phyloP scores from a whole-genome alignment of 2,329 filamentous ascomycete species.

The Colletotrichum abscissum region DNA sequence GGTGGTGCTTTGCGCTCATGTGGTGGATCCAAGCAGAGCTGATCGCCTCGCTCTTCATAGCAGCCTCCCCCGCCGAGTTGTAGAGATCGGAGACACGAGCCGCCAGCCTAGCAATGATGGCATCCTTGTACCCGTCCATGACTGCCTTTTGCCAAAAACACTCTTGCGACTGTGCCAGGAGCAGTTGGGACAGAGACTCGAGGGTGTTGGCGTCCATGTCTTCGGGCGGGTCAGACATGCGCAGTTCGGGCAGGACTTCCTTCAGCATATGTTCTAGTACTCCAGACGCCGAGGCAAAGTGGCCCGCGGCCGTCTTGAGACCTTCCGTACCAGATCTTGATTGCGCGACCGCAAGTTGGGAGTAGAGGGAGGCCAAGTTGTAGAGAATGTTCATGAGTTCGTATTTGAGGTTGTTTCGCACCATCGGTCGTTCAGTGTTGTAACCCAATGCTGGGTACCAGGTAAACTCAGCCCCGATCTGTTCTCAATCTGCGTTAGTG shows the following conservation, averaged over 20 bases:
- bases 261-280: conserved; percentile 83
- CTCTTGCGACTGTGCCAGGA: conserved; percentile 94
- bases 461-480: conserved; percentile 94
- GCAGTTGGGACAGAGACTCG: conserved; percentile 83
- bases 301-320: conserved; percentile 87
- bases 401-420: conserved; percentile 76
- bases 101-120: conserved; percentile 89
- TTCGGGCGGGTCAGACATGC: conserved; percentile 84
- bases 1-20: conserved; percentile 95
- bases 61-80: conserved; percentile 83
- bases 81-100: conserved; percentile 93
- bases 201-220: conserved; percentile 95
- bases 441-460: conserved; percentile 97
- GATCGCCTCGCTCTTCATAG: conserved; percentile 88
- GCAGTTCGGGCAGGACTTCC: conserved; percentile 83
- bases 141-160: conserved; percentile 99
- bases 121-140: conserved; percentile 92
- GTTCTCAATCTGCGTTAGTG: conserved; percentile 1
- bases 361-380: conserved; percentile 94
- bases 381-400: conserved; percentile 93
- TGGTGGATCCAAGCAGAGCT: conserved; percentile 98
- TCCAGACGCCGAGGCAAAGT: conserved; percentile 89
- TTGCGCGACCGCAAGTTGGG: conserved; percentile 85
- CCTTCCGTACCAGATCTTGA: conserved; percentile 84
- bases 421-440: conserved; percentile 79